phyloP scores from a whole-genome alignment of 108 stramenopile species.

The Conticribra guillardii region DNA sequence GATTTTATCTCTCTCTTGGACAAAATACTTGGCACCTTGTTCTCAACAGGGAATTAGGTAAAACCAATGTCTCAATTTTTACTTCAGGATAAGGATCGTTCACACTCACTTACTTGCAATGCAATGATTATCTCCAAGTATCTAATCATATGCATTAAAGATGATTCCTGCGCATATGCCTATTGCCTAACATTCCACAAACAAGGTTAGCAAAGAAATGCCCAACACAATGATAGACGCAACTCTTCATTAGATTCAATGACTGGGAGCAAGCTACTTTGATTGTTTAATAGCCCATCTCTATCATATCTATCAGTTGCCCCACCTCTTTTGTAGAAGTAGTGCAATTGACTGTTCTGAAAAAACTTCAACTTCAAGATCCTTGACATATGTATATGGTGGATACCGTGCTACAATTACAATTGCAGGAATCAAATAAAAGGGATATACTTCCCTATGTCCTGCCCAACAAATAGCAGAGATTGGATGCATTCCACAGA shows the following conservation, averaged over 20 bases:
- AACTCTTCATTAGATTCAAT: conserved; percentile 66
- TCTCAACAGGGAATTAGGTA: conserved; percentile 53
- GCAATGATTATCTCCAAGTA: conserved; percentile 59
- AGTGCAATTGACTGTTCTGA: conserved; percentile 50
- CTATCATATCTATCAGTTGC: conserved; percentile 59
- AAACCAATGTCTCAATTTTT: conserved; percentile 30
- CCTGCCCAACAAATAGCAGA: conserved; percentile 33
- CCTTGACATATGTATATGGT: conserved; percentile 50
- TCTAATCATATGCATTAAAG: conserved; percentile 62
- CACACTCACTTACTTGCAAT: conserved; percentile 46
- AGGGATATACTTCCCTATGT: conserved; percentile 51
- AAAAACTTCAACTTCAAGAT: conserved; percentile 67
- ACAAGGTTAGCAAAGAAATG: conserved; percentile 48
- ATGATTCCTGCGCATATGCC: conserved; percentile 4
- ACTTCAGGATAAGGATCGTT: conserved; percentile 60
- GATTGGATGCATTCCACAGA: conserved; percentile 41
- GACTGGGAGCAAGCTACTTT: conserved; percentile 12
- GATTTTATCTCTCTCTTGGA: too few relatives aligned
- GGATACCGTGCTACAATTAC: conserved; percentile 51
- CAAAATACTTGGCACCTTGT: conserved; percentile 51
- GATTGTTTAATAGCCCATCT: conserved; percentile 24
- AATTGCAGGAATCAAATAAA: conserved; percentile 61
- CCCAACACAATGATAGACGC: conserved; percentile 44
- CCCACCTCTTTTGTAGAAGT: conserved; percentile 62
- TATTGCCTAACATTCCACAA: conserved; percentile 15